phyloP scores from a whole-genome alignment of 2,329 filamentous ascomycete species.

The Aureobasidium sp. region DNA sequence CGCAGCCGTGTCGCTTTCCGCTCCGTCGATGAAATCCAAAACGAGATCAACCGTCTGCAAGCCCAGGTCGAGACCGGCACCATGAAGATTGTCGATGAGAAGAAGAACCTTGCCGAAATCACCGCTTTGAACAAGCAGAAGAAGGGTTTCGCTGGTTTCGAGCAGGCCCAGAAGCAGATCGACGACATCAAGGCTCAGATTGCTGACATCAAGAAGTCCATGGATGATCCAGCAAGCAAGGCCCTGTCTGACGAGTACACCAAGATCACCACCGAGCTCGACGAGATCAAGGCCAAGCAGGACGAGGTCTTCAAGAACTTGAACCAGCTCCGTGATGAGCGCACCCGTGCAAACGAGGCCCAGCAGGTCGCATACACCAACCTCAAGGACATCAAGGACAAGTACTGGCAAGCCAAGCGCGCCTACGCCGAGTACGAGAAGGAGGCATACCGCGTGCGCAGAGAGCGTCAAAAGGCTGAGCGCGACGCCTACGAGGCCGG shows the following conservation, averaged over 20 bases:
- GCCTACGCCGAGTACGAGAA: slow-evolving; percentile 79
- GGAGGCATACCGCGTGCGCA: slow-evolving; percentile 66
- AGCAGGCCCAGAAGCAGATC: slow-evolving; percentile 80
- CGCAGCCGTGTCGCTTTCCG: slow-evolving; percentile 78
- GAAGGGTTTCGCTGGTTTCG: slow-evolving; percentile 83
- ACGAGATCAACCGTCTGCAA: slow-evolving; percentile 71
- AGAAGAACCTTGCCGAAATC: slow-evolving; percentile 81
- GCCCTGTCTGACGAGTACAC: slow-evolving; percentile 81
- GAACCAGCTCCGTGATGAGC: slow-evolving; percentile 76
- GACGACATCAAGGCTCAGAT: slow-evolving; percentile 82
- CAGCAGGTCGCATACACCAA: slow-evolving; percentile 80
- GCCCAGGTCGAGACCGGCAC: slow-evolving; percentile 79
- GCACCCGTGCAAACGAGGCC: slow-evolving; percentile 71
- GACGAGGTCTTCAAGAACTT: slow-evolving; percentile 86
- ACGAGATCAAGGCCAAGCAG: slow-evolving; percentile 84
- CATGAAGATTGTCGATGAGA: slow-evolving; percentile 96
- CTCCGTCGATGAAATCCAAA: slow-evolving; percentile 78
- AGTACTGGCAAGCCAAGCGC: slow-evolving; percentile 73
- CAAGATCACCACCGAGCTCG: slow-evolving; percentile 78
- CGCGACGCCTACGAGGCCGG: slow-evolving; percentile 65
- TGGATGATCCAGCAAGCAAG: slow-evolving; percentile 88
- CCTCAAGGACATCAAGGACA: slow-evolving; percentile 82
- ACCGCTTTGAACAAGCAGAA: slow-evolving; percentile 76
- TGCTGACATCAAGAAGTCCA: slow-evolving; percentile 75
- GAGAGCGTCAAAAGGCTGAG: slow-evolving; percentile 76